Percentiles rank a stretch among this genome's conserved stretches.
phyloP scores from a whole-genome alignment of 352 stramenopile genomes.

The Globisporangium uncinulatum region DNA sequence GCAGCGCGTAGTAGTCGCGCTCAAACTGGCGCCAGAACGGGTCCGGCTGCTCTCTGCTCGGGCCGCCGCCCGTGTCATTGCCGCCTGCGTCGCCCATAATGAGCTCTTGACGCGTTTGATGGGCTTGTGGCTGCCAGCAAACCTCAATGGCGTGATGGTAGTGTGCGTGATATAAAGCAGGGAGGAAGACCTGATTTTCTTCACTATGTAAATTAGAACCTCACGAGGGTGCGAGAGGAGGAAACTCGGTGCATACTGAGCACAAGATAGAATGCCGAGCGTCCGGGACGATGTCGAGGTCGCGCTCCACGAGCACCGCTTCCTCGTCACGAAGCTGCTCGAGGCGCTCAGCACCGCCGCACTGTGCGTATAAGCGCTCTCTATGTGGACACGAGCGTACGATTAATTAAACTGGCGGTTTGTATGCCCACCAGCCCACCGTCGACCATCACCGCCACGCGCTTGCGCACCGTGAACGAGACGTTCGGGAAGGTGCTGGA shows the following conservation, averaged over 20 bases:
- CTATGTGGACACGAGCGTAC: neutral
- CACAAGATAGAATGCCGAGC: constrained; percentile 27
- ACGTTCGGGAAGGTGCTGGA: constrained; percentile 71
- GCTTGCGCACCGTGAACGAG: constrained; percentile 70
- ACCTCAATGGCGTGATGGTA: neutral
- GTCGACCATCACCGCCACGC: constrained; percentile 68
- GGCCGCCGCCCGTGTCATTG: neutral
- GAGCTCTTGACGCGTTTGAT: neutral
- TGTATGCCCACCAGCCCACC: constrained; percentile 28
- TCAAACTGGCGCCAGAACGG: constrained; percentile 50
- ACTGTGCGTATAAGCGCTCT: constrained; percentile 5
- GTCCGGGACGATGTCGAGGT: constrained; percentile 72
- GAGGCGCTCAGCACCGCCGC: constrained; percentile 68
- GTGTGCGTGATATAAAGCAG: too few species aligned
- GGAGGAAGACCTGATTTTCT: too few species aligned
- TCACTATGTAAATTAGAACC: too few species aligned
- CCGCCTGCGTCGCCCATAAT: constrained; percentile 1
- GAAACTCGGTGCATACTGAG: too few species aligned
- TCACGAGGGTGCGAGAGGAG: too few species aligned
- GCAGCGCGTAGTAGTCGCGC: constrained; percentile 81
- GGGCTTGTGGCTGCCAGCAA: constrained; percentile 1
- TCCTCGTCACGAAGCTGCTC: constrained; percentile 79
- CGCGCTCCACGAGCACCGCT: constrained; percentile 75
- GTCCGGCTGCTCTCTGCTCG: constrained; percentile 4
- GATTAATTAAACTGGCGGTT: neutral